Base-by-base conservation (phyloP, 2,329 filamentous ascomycete species). In the Monosporascus sp. region DNA sequence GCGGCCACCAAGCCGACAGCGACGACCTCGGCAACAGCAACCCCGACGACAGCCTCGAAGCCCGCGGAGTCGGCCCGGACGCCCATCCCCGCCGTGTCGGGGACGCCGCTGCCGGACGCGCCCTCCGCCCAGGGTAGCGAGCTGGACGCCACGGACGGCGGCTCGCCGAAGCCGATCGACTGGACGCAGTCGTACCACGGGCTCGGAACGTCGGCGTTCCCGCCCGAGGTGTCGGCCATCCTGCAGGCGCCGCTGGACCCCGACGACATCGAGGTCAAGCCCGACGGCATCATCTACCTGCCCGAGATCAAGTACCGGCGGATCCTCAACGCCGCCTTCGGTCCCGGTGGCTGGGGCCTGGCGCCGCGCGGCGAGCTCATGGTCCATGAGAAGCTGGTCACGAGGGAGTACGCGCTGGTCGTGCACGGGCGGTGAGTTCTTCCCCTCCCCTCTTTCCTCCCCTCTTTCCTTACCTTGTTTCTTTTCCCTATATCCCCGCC, bases 261-360 rank as follows among this genome's bases (percentile, higher is more conserved):
- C 0, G 80, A 85, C 47, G 93, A 97, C 71, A 85, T 99, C 52
- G 94, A 99, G 76, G 88, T 99, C 68, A 99, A 99, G 76, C 93
- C 94, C 35, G 94, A 99, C 74, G 94, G 94, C 37, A 93, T 99
- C 61, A 77, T 97, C 55, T 99, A 97, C 70, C 77, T 99, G 54
- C 94, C 94, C 14, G 94, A 99, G 78, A 97, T 99, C 77, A 97
- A 97, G 75, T 99, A 99, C 74, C 79, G 94, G 45, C 79, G 93
- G 58, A 93, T 96, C 58, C 72, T 99, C 63, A 97, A 97, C 70
- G 77, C 79, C 64, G 90, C 91, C 0, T 99, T 99, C 73, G 93
- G 94, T 0, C 94, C 94, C 0, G 94, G 95, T 51, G 94, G 89
- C 6, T 99, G 94, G 94, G 94, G 94, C 1, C 75, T 99, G 51